Percentiles rank a stretch among this genome's conserved stretches.
These are phyloP conservation scores for Calonectria ilicicola DNA, from an alignment of 2,329 filamentous ascomycete species.

Conservation along the genomic window DNA sequence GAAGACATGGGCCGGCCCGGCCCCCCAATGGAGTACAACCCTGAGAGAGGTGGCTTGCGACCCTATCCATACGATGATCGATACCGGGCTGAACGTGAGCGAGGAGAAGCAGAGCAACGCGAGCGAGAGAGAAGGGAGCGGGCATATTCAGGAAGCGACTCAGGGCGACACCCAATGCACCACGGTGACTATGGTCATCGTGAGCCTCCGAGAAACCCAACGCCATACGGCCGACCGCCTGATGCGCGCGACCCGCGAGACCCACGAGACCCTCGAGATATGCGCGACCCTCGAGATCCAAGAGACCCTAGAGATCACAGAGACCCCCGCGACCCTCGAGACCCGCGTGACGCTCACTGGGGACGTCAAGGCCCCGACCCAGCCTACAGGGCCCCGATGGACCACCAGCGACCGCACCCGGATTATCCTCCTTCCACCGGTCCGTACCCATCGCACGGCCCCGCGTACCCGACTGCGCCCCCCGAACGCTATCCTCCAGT, in stretches of 20 bases:
- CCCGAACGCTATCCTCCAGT: slow-evolving; percentile 49
- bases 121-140: slow-evolving; percentile 59
- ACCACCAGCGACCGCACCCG: slow-evolving; percentile 57
- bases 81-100: slow-evolving; percentile 62
- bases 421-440: slow-evolving; percentile 61
- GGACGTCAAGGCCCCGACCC: slow-evolving; percentile 46
- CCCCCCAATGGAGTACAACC: slow-evolving; percentile 61
- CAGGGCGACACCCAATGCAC: slow-evolving; percentile 55
- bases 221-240: slow-evolving; percentile 58
- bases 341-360: slow-evolving; percentile 49
- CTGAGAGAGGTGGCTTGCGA: slow-evolving; percentile 61
- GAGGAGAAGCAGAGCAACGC: slow-evolving; percentile 57
- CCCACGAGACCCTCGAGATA: slow-evolving; percentile 45
- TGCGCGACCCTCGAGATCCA: slow-evolving; percentile 40
- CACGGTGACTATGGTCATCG: slow-evolving; percentile 54
- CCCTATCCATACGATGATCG: slow-evolving; percentile 64
- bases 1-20: slow-evolving; percentile 59
- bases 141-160: slow-evolving; percentile 62
- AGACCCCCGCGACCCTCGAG: slow-evolving; percentile 44
- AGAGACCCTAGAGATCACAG: slow-evolving; percentile 41
- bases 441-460: slow-evolving; percentile 49
- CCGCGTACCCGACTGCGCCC: slow-evolving; percentile 46
- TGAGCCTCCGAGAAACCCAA: slow-evolving; percentile 58
- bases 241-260: slow-evolving; percentile 56
- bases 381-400: slow-evolving; percentile 51